Evolutionary conservation across 495 filamentous ascomycete species (phyloP).

Genomic region (Amphirosellinia nigrospora): DNA sequence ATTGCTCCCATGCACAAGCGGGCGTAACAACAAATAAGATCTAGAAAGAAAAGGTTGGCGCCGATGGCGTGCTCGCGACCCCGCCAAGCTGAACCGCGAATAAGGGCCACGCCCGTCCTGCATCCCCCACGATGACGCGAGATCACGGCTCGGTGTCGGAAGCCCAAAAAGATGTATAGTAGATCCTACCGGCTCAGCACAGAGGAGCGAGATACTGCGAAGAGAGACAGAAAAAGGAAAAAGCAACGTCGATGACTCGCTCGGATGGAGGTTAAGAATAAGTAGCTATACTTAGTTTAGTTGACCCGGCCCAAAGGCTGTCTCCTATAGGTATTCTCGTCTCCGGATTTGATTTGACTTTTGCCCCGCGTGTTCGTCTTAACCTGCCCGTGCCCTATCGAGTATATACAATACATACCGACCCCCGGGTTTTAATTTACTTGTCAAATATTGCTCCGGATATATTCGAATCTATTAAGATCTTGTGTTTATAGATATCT

Average conservation of each 20-base stretch:
- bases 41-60: constrained; percentile 8
- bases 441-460: not conserved
- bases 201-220: not conserved
- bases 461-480: constrained; percentile 1
- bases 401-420: not conserved
- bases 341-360: not conserved
- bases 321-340: not conserved
- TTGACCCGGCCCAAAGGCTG: not conserved
- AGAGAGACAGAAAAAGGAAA: not conserved
- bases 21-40: constrained; percentile 5
- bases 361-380: not conserved
- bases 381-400: not conserved
- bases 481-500: not conserved
- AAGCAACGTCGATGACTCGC: not conserved
- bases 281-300: not conserved
- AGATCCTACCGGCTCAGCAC: not conserved
- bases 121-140: constrained; percentile 23
- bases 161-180: not conserved
- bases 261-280: not conserved
- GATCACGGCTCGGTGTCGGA: constrained; percentile 21
- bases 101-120: not conserved
- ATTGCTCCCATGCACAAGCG: not conserved
- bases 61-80: constrained; percentile 25
- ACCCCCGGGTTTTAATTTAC: not conserved
- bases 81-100: constrained; percentile 12